Percentiles rank a stretch among this genome's conserved stretches.
Conservation (phyloP, 2,329 filamentous ascomycete species). For the Calonectria montana region DNA sequence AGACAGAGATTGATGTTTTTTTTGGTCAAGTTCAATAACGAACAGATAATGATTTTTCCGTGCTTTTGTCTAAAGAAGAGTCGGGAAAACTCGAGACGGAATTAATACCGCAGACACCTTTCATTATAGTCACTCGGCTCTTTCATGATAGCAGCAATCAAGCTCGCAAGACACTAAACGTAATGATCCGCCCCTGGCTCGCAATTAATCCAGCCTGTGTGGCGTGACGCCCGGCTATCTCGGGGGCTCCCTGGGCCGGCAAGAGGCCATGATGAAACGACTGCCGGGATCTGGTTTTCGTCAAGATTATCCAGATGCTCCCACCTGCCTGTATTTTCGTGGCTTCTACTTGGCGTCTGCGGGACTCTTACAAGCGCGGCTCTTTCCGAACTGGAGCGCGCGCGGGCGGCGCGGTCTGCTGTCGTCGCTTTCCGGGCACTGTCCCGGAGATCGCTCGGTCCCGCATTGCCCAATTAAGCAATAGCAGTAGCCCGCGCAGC, state of each 20-base stretch:
- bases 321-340: neutral
- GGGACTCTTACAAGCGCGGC: conserved; percentile 3
- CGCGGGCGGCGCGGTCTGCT: neutral
- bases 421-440: neutral
- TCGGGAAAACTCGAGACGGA: neutral
- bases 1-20: neutral
- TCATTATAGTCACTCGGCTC: neutral
- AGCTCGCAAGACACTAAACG: neutral
- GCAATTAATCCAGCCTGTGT: neutral
- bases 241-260: neutral
- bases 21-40: neutral
- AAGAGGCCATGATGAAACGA: conserved; percentile 1
- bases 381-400: conserved; percentile 1
- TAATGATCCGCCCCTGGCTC: neutral
- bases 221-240: conserved; percentile 6
- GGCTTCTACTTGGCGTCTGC: conserved; percentile 8
- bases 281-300: conserved; percentile 11
- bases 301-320: neutral
- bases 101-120: neutral
- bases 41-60: neutral
- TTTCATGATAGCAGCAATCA: neutral
- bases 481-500: neutral
- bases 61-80: neutral
- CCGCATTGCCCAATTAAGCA: conserved; percentile 15
- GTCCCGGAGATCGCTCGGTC: conserved; percentile 16